phyloP scores from a whole-genome alignment of 441 rosid species.

The Gossypium trilobum region DNA sequence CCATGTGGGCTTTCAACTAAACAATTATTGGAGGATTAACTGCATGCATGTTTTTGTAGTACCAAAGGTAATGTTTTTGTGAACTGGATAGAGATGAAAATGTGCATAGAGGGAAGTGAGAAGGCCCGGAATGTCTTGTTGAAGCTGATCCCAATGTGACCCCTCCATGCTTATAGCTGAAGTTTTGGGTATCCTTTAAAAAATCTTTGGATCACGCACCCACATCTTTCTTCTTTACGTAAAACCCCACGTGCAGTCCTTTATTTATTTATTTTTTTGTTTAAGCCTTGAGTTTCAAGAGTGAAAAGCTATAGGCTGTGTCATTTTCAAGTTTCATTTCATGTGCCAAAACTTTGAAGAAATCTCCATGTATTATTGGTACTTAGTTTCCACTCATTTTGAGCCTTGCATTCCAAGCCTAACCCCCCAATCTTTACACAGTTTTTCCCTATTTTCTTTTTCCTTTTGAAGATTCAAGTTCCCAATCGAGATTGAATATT shows the following conservation, averaged over 20 bases:
- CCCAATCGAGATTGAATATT: too few relatives aligned
- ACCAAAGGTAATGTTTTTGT: slow-evolving; percentile 1
- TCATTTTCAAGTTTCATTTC: not conserved
- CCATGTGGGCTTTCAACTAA: slow-evolving; percentile 1
- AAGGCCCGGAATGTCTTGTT: slow-evolving; percentile 31
- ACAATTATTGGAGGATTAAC: not conserved
- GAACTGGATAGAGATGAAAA: not conserved
- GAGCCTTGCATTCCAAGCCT: slow-evolving; percentile 16
- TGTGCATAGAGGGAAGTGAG: not conserved
- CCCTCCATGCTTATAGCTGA: slow-evolving; percentile 20
- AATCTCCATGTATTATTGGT: not conserved
- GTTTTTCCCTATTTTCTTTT: not conserved
- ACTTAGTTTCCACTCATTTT: not conserved
- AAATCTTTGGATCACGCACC: slow-evolving; percentile 30
- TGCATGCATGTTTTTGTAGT: not conserved
- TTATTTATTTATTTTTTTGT: slow-evolving; percentile 17
- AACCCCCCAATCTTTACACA: not conserved
- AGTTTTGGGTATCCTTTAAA: slow-evolving; percentile 16
- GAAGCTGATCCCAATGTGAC: slow-evolving; percentile 28
- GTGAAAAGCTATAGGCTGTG: not conserved
- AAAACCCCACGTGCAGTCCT: slow-evolving; percentile 21
- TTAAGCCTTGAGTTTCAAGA: slow-evolving; percentile 14
- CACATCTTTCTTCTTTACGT: slow-evolving; percentile 27
- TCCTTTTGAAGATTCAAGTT: too few relatives aligned
- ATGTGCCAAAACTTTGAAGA: slow-evolving; percentile 1